Conservation (phyloP, 169 alveolate genomes). For the Plasmodium adleri region DNA sequence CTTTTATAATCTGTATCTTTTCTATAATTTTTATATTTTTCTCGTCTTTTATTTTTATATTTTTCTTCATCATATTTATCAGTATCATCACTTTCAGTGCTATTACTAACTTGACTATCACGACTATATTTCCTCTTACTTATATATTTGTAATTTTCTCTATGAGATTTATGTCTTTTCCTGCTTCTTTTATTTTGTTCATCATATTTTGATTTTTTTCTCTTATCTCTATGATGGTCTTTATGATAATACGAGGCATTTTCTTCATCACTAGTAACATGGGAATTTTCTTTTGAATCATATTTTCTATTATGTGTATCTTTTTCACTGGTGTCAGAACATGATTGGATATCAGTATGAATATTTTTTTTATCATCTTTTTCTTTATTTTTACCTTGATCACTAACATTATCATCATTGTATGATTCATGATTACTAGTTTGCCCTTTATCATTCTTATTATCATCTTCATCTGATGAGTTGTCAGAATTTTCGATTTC, state of each 20-base stretch:
- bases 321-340: no score
- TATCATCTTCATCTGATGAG: no score
- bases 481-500: neutral
- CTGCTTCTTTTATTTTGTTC: neutral
- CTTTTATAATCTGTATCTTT: constrained; percentile 6
- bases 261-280: neutral
- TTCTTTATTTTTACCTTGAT: neutral
- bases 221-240: neutral
- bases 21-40: neutral
- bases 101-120: neutral
- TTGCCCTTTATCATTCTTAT: no score
- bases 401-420: neutral
- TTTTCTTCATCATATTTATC: neutral
- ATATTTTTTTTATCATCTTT: neutral
- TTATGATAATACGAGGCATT: neutral
- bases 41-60: neutral
- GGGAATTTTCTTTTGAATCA: no score
- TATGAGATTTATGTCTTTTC: neutral
- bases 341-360: no score
- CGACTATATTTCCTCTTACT: neutral
- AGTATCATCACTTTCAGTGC: constrained; percentile 1
- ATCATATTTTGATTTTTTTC: neutral
- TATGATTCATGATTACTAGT: neutral
- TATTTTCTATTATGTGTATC: no score
- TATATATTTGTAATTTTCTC: neutral